phyloP scores from a whole-genome alignment of 371 early-diverging fungal species.

The Mucor indicus region DNA sequence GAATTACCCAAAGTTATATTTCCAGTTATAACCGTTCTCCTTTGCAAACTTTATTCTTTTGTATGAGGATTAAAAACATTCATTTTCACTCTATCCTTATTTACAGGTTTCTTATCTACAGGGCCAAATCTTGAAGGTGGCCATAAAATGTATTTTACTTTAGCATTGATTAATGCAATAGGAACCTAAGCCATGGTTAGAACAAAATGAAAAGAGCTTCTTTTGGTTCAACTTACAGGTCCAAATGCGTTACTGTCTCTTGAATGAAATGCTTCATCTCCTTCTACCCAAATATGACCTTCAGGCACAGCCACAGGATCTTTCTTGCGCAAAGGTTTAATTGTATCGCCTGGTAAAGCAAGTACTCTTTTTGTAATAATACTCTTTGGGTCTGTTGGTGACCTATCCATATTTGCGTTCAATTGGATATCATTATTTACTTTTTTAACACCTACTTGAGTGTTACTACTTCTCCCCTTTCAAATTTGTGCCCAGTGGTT shows the following conservation, averaged over 20 bases:
- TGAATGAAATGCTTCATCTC: slow-evolving; percentile 85
- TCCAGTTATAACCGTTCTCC: no score
- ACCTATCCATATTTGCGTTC: no score
- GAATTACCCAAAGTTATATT: no score
- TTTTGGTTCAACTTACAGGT: slow-evolving; percentile 50
- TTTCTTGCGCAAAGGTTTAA: slow-evolving; percentile 54
- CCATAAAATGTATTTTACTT: slow-evolving; percentile 64
- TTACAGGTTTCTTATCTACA: slow-evolving; percentile 31
- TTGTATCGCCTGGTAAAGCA: slow-evolving; percentile 83
- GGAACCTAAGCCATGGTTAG: slow-evolving; percentile 46
- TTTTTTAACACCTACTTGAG: slow-evolving; percentile 46
- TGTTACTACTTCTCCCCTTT: slow-evolving; percentile 83
- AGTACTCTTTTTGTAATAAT: slow-evolving; percentile 82
- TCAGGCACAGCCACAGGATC: slow-evolving; percentile 66
- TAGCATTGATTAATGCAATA: slow-evolving; percentile 64
- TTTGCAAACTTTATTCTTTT: no score
- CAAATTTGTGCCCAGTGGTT: slow-evolving; percentile 47
- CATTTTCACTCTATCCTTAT: slow-evolving; percentile 26
- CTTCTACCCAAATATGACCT: slow-evolving; percentile 93
- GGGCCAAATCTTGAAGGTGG: slow-evolving; percentile 67
- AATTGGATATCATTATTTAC: background rate
- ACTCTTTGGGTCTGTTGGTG: slow-evolving; percentile 71
- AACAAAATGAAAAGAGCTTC: background rate
- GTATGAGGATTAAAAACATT: slow-evolving; percentile 18
- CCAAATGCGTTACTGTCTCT: slow-evolving; percentile 87